Evolutionary conservation across 1,139 yeast species (phyloP).

Genomic region (Kluyveromyces sp.): DNA sequence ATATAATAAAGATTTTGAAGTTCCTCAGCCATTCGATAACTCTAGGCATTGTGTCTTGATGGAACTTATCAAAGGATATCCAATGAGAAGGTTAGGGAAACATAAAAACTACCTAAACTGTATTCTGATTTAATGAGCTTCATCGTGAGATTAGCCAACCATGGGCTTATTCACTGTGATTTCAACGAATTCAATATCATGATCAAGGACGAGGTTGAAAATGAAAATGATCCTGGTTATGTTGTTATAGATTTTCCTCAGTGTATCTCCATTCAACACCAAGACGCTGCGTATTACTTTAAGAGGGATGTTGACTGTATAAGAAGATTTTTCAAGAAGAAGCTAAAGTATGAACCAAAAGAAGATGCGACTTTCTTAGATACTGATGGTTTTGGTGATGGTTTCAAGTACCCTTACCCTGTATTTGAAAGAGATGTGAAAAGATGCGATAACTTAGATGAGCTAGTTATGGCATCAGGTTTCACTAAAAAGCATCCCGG

Average conservation of each 20-base stretch:
- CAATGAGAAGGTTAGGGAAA: constrained; percentile 74
- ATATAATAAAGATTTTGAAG: constrained; percentile 67
- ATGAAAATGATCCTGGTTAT: constrained; percentile 52
- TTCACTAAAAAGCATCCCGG: constrained; percentile 62
- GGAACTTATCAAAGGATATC: constrained; percentile 84
- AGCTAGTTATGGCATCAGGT: constrained; percentile 87
- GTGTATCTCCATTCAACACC: constrained; percentile 87
- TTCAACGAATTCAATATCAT: constrained; percentile 93
- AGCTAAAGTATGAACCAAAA: constrained; percentile 64
- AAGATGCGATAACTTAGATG: constrained; percentile 64
- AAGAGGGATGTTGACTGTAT: constrained; percentile 90
- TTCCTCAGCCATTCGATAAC: constrained; percentile 83
- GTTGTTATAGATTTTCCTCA: constrained; percentile 97
- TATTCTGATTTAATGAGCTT: constrained; percentile 84
- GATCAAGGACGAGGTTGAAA: constrained; percentile 57
- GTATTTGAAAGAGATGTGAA: constrained; percentile 66
- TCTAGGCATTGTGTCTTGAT: constrained; percentile 89
- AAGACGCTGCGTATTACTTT: constrained; percentile 79
- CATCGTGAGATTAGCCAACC: constrained; percentile 71
- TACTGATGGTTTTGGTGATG: constrained; percentile 73
- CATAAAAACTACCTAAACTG: constrained; percentile 60
- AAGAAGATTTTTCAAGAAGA: constrained; percentile 69
- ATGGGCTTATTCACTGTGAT: constrained; percentile 94
- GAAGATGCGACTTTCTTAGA: constrained; percentile 62
- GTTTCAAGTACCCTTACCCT: constrained; percentile 73